phyloP scores from a whole-genome alignment of 2,329 filamentous ascomycete species.

The Amesomyces nigricolor region DNA sequence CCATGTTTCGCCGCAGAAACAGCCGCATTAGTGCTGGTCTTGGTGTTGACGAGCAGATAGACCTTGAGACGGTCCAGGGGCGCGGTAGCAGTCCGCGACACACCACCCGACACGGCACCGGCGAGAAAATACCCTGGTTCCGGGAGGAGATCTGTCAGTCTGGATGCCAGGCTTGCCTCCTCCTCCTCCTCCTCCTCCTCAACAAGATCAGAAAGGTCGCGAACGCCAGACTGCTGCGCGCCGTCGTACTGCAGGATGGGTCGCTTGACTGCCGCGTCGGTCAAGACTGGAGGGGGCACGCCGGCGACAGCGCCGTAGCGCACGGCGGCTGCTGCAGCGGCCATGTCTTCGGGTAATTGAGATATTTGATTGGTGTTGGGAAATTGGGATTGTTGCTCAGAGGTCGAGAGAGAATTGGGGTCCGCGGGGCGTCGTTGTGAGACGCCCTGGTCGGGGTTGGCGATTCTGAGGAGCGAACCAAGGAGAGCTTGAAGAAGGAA shows the following conservation, averaged over 20 bases:
- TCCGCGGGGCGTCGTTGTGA: constrained; percentile 10
- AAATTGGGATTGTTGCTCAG: neutral
- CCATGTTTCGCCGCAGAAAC: constrained; percentile 65
- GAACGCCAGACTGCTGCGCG: constrained; percentile 20
- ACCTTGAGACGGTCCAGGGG: constrained; percentile 96
- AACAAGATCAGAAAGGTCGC: constrained; percentile 28
- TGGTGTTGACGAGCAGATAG: constrained; percentile 89
- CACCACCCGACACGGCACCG: constrained; percentile 87
- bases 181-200: constrained; percentile 34
- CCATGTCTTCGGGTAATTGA: constrained; percentile 12
- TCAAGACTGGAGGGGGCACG: constrained; percentile 10
- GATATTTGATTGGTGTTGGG: constrained; percentile 2
- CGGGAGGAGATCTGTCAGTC: constrained; percentile 65
- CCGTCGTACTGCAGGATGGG: constrained; percentile 19
- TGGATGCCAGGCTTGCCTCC: constrained; percentile 38
- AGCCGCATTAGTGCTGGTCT: constrained; percentile 51
- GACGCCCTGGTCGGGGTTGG: constrained; percentile 32
- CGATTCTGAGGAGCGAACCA: constrained; percentile 67
- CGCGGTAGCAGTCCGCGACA: constrained; percentile 91
- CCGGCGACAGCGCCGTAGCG: constrained; percentile 12
- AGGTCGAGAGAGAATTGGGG: constrained; percentile 31
- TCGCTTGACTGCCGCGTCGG: constrained; percentile 13
- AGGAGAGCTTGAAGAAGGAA: constrained; percentile 69
- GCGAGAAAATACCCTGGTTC: constrained; percentile 97
- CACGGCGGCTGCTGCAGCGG: constrained; percentile 7